Evolutionary conservation across 1,284 basidiomycete species (phyloP).

Genomic region (Lentinula novae-zelandiae): DNA sequence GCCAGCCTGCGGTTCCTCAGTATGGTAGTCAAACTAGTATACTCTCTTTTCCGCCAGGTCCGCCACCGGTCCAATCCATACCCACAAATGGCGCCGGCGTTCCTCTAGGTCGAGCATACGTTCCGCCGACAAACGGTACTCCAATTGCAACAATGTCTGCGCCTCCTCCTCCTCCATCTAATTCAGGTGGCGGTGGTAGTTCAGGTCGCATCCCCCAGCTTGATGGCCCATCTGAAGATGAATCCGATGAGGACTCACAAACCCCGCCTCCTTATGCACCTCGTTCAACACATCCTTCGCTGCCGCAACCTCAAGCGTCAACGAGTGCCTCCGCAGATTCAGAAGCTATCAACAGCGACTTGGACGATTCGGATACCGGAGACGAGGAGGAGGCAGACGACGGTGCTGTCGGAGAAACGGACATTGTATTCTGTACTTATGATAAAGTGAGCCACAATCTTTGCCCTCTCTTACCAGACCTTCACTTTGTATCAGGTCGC

Average conservation of each 20-base stretch:
- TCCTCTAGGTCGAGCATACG: constrained; percentile 23
- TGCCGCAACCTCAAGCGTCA: constrained; percentile 40
- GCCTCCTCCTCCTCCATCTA: constrained; percentile 15
- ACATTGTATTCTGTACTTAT: constrained; percentile 98
- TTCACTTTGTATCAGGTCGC: constrained; percentile 63
- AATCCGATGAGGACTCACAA: constrained; percentile 54
- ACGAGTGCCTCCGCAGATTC: constrained; percentile 43
- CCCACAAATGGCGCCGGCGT: constrained; percentile 7
- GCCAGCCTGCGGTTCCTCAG: constrained; percentile 43
- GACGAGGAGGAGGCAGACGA: constrained; percentile 75
- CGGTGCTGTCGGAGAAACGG: constrained; percentile 68
- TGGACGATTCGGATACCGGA: constrained; percentile 91
- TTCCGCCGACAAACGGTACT: constrained; percentile 14
- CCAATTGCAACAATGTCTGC: constrained; percentile 16
- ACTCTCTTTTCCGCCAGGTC: constrained; percentile 52
- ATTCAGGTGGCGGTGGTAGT: constrained; percentile 12
- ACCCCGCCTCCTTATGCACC: constrained; percentile 62
- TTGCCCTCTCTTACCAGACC: constrained; percentile 1
- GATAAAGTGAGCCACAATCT: constrained; percentile 77
- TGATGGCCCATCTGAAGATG: constrained; percentile 47
- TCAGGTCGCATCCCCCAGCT: constrained; percentile 59
- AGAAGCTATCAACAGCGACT: constrained; percentile 93
- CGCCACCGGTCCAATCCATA: constrained; percentile 25
- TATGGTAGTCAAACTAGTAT: constrained; percentile 44
- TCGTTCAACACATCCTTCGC: constrained; percentile 53